Evolutionary conservation across 164 flowering plant species (phyloP), one percentile per base, ranked within the genome.

Genomic region (Hamamelis virginiana): DNA sequence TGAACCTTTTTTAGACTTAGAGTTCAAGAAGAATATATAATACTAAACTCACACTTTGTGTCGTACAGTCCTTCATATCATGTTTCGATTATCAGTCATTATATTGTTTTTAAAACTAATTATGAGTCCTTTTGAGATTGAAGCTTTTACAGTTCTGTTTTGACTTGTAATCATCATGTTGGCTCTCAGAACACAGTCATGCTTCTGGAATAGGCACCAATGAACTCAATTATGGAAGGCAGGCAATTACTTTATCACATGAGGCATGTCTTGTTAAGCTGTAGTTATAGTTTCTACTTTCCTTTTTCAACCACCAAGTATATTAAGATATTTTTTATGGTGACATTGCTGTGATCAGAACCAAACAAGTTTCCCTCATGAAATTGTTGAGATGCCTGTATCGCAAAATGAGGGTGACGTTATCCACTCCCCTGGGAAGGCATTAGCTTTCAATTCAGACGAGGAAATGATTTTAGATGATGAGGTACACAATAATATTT

Each of bases 391-490:
- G 57, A 70, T 79, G 70, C 75, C 80, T 55, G 72, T 72, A 13
- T 71, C 75, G 48, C 48, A 61, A 5, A 66, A 76, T 57, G 77
- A 69, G 62, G 59, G 64, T 28, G 74, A 68, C 52, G 59, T 69
- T 28, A 23, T 33, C 44, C 66, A 22, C 45, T 74, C 72, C 22
- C 69, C 70, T 22, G 69, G 60, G 48, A 59, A 69, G 44, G 41
- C 33, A 68, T 74, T 65, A 22, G 0, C 45, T 51, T 62, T 52
- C 41, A 47, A 56, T 47, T 68, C 76, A 15, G 81, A 69, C 58
- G 86, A 80, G 44, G 83, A 82, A 69, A 62, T 50, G 9, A 70
- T 78, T 25, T 78, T 78, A 63, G 78, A 76, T 69, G 71, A 73
- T 67, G 84, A 78, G 80, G 90, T 80, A 74, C n/a, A 41, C 9